A percentile compares a stretch with the other conserved stretches of the same genome.
phyloP scores from a whole-genome alignment of 2,329 filamentous ascomycete genomes.

The Paramyrothecium roridum region DNA sequence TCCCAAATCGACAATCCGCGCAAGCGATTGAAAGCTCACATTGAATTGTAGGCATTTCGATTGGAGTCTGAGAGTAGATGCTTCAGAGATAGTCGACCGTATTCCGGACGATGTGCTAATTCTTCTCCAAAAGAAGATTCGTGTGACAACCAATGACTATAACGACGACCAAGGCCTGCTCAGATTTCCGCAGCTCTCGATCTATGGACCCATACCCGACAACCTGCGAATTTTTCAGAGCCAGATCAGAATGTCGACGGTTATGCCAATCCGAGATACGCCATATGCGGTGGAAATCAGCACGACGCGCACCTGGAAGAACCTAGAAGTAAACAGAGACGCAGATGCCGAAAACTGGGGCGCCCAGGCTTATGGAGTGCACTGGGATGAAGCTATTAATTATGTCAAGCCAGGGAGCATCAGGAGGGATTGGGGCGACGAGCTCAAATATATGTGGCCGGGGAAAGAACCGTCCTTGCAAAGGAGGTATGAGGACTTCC shows the following conservation, averaged over 20 bases:
- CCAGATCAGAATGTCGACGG: slow-evolving; percentile 20
- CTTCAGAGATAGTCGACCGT: slow-evolving; percentile 12
- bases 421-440: slow-evolving; percentile 26
- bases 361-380: slow-evolving; percentile 26
- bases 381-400: slow-evolving; percentile 35
- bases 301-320: slow-evolving; percentile 23
- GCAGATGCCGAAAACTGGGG: slow-evolving; percentile 17
- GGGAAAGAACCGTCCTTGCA: slow-evolving; percentile 19
- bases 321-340: slow-evolving; percentile 11
- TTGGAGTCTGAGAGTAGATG: slow-evolving; percentile 29
- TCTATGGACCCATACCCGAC: slow-evolving; percentile 3
- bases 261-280: slow-evolving; percentile 24
- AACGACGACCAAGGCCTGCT: slow-evolving; percentile 4
- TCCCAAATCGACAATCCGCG: background rate
- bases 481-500: slow-evolving; percentile 23
- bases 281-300: slow-evolving; percentile 29
- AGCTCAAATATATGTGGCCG: slow-evolving; percentile 27
- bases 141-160: slow-evolving; percentile 8
- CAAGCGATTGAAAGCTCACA: background rate
- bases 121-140: slow-evolving; percentile 15
- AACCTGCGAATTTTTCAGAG: slow-evolving; percentile 12
- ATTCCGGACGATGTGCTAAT: slow-evolving; percentile 12
- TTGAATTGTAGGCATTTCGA: slow-evolving; percentile 22
- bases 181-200: slow-evolving; percentile 8
- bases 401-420: slow-evolving; percentile 14